Conservation (phyloP, 2,329 filamentous ascomycete species). For the Aureobasidium sp. region DNA sequence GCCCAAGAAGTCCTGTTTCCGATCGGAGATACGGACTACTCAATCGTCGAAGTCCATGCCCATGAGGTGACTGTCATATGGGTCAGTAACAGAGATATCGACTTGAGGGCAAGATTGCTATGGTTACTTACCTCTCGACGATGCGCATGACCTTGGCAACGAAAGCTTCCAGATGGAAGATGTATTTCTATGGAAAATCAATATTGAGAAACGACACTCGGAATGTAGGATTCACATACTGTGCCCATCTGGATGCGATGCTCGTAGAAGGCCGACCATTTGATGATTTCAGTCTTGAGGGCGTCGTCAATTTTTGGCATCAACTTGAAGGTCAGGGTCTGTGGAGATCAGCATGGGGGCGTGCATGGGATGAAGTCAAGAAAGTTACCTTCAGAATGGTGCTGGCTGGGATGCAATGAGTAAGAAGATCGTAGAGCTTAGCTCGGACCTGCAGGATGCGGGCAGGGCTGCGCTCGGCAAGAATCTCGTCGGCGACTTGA, state of each 20-base stretch:
- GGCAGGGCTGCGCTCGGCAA: slow-evolving; percentile 84
- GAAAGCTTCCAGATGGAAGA: slow-evolving; percentile 96
- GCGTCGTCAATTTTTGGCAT: slow-evolving; percentile 79
- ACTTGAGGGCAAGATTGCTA: neutral
- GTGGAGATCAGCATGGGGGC: slow-evolving; percentile 7
- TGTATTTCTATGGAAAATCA: slow-evolving; percentile 57
- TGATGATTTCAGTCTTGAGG: slow-evolving; percentile 84
- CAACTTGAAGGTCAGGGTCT: slow-evolving; percentile 86
- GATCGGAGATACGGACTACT: neutral
- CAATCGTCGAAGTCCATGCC: slow-evolving; percentile 59
- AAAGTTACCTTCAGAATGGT: slow-evolving; percentile 67
- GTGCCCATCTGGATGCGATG: slow-evolving; percentile 83
- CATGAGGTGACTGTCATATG: slow-evolving; percentile 45
- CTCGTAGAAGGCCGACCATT: slow-evolving; percentile 96
- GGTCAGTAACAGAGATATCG: neutral
- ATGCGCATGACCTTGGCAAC: slow-evolving; percentile 98
- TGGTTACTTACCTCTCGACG: slow-evolving; percentile 64
- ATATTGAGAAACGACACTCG: neutral
- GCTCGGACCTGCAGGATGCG: slow-evolving; percentile 79
- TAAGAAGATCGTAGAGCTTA: slow-evolving; percentile 93
- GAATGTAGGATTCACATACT: slow-evolving; percentile 28
- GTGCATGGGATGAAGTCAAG: neutral
- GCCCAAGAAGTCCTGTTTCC: neutral
- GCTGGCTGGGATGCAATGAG: slow-evolving; percentile 92
- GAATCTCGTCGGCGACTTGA: slow-evolving; percentile 85